These are phyloP conservation scores for Populus ilicifolia DNA, from an alignment of 345 rosid species.

Conservation along the genomic window DNA sequence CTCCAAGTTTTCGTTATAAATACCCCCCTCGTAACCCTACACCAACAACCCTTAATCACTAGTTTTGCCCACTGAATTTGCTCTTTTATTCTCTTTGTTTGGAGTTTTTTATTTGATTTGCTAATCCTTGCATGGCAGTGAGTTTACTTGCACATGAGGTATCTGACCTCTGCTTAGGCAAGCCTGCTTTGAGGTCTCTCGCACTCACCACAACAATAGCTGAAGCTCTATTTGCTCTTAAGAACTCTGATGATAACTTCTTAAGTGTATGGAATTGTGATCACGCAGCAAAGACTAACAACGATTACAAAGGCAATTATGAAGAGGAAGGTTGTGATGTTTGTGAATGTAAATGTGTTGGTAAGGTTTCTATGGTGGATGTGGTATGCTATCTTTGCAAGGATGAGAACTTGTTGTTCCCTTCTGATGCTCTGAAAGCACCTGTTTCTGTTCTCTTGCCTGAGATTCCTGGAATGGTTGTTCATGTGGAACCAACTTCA, in stretches of 20 bases:
- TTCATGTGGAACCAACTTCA: conserved; percentile 62
- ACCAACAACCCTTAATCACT: not conserved
- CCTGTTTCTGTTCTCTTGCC: conserved; percentile 70
- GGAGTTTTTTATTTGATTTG: not conserved
- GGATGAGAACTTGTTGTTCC: conserved; percentile 47
- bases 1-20: not conserved
- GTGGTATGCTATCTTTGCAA: conserved; percentile 70
- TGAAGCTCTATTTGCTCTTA: conserved; percentile 54
- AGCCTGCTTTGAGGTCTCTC: conserved; percentile 74
- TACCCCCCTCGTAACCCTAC: not conserved
- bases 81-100: not conserved
- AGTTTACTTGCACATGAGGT: conserved; percentile 53
- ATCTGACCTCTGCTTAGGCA: conserved; percentile 93
- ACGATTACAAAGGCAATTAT: not conserved
- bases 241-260: conserved; percentile 50
- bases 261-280: conserved; percentile 79
- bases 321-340: conserved; percentile 2
- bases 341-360: conserved; percentile 57
- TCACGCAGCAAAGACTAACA: conserved; percentile 20
- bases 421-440: conserved; percentile 47
- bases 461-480: conserved; percentile 36
- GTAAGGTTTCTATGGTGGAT: conserved; percentile 86
- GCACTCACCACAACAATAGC: conserved; percentile 50
- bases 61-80: not conserved
- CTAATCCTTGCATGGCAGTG: conserved; percentile 62